Conservation (phyloP, 2,329 filamentous ascomycete genomes). For the Xylaria sp. region DNA sequence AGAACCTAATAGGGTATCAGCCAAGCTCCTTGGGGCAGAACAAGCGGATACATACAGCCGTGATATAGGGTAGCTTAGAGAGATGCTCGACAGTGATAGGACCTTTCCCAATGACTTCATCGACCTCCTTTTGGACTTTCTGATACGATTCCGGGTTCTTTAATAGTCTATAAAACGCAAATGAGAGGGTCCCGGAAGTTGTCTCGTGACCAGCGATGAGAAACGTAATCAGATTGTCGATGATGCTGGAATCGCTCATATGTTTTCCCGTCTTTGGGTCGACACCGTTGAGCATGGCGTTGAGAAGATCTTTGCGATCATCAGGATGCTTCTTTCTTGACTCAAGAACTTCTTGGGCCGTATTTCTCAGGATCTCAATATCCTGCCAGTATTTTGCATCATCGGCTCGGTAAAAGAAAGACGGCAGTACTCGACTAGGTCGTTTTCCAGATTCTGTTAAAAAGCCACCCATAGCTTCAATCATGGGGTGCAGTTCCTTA, state of each 20-base stretch:
- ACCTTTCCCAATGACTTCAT: constrained; percentile 68
- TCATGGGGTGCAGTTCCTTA: constrained; percentile 75
- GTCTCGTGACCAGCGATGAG: constrained; percentile 78
- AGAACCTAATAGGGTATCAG: constrained; percentile 55
- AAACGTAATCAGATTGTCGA: constrained; percentile 78
- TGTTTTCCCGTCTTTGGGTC: constrained; percentile 74
- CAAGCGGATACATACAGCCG: constrained; percentile 56
- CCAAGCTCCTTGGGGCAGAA: neutral
- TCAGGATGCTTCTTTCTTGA: constrained; percentile 64
- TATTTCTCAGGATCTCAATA: constrained; percentile 64
- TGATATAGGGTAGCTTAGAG: constrained; percentile 71
- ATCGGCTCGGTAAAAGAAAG: constrained; percentile 60
- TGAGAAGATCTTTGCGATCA: constrained; percentile 73
- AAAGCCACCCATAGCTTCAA: constrained; percentile 73
- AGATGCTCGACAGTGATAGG: constrained; percentile 70
- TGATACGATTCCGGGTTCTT: constrained; percentile 69
- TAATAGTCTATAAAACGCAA: constrained; percentile 71
- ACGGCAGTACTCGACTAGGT: constrained; percentile 58
- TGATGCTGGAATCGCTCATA: constrained; percentile 71
- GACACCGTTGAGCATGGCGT: constrained; percentile 73
- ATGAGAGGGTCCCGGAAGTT: constrained; percentile 73
- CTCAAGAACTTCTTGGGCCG: constrained; percentile 69
- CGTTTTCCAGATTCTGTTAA: constrained; percentile 66
- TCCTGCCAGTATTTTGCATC: constrained; percentile 64
- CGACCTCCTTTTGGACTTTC: constrained; percentile 74